Evolutionary conservation across 305 asterid genomes (phyloP).

Genomic region (Fraxinus platypoda): DNA sequence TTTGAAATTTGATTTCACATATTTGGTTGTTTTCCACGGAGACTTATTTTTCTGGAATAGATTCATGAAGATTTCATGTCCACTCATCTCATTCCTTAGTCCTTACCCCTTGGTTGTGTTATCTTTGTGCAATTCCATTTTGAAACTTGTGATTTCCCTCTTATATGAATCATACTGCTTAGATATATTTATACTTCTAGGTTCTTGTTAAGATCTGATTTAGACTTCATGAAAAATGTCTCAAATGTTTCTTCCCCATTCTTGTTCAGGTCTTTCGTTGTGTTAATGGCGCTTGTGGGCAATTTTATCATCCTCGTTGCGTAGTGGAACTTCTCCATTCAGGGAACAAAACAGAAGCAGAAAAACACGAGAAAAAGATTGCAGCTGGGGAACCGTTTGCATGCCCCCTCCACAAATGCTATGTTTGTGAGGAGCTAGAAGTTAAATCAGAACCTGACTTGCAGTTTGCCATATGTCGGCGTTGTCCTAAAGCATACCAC

Average conservation of each 20-base stretch:
- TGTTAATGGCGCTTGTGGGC: slow-evolving; percentile 74
- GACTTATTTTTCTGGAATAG: neutral
- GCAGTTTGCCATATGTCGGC: slow-evolving; percentile 92
- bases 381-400: slow-evolving; percentile 66
- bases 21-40: neutral
- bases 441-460: slow-evolving; percentile 43
- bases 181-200: neutral
- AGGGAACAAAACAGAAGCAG: slow-evolving; percentile 43
- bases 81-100: neutral
- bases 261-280: slow-evolving; percentile 67
- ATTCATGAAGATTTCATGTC: neutral
- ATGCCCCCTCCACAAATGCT: slow-evolving; percentile 73
- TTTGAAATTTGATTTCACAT: neutral
- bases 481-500: slow-evolving; percentile 94
- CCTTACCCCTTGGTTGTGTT: neutral
- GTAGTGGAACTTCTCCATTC: slow-evolving; percentile 65
- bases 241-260: neutral
- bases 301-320: slow-evolving; percentile 73
- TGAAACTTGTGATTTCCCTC: neutral
- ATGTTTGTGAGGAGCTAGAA: slow-evolving; percentile 65
- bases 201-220: neutral
- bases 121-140: neutral
- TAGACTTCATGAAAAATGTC: neutral
- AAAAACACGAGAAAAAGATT: slow-evolving; percentile 43
- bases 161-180: neutral